phyloP scores from a whole-genome alignment of 1,284 basidiomycete species.

The Stereum hirsutum region DNA sequence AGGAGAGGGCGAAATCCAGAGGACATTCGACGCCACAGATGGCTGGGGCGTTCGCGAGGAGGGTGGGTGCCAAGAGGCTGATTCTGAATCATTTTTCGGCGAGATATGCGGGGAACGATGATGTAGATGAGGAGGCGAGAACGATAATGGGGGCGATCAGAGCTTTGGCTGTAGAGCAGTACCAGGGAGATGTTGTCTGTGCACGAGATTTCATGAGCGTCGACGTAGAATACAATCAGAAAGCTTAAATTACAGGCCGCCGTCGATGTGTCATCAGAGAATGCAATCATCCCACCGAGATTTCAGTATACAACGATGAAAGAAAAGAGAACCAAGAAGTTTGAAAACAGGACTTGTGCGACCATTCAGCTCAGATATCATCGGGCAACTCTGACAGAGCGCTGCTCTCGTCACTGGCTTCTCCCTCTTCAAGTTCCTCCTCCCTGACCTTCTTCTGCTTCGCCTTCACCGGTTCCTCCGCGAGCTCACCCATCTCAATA shows the following conservation, averaged over 20 bases:
- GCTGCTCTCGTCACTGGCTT: slow-evolving; percentile 72
- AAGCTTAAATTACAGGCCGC: not conserved
- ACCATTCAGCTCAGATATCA: too few relatives aligned
- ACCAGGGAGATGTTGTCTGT: slow-evolving; percentile 46
- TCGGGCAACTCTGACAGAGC: slow-evolving; percentile 67
- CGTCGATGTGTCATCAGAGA: too few relatives aligned
- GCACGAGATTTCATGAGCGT: slow-evolving; percentile 67
- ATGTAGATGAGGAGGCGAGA: slow-evolving; percentile 36
- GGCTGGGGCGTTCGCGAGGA: slow-evolving; percentile 77
- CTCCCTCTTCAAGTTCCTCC: slow-evolving; percentile 77
- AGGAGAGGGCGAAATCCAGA: slow-evolving; percentile 61
- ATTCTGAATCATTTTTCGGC: slow-evolving; percentile 84
- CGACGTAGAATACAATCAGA: slow-evolving; percentile 29
- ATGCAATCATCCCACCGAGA: too few relatives aligned
- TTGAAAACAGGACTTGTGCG: too few relatives aligned
- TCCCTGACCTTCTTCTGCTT: slow-evolving; percentile 38
- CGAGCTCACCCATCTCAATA: slow-evolving; percentile 82
- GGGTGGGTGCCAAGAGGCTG: slow-evolving; percentile 56
- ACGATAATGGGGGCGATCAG: slow-evolving; percentile 54
- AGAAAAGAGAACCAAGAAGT: too few relatives aligned
- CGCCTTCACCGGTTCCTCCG: slow-evolving; percentile 49
- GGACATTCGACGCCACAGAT: slow-evolving; percentile 93
- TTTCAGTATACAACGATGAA: too few relatives aligned
- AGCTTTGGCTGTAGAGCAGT: slow-evolving; percentile 42
- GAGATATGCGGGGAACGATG: slow-evolving; percentile 28